Conservation (phyloP, 352 stramenopile genomes). For the Pythium rishiriense region DNA sequence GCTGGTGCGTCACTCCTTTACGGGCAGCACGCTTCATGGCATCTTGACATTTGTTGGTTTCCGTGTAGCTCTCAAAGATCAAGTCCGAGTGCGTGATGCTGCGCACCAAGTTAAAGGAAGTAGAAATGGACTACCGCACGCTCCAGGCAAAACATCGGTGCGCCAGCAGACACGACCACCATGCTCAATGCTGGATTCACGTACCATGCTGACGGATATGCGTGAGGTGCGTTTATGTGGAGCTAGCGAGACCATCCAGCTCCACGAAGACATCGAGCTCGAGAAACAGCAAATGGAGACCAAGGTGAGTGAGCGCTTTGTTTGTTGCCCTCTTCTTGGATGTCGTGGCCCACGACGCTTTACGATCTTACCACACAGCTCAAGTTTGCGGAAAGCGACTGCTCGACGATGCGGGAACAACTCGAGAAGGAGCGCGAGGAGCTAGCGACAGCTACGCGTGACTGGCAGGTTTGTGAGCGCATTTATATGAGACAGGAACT, state of each 20-base stretch:
- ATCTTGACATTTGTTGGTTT: neutral
- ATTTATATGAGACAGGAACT: too few relatives aligned
- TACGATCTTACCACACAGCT: conserved; percentile 31
- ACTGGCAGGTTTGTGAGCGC: conserved; percentile 43
- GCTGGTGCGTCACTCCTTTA: conserved; percentile 33
- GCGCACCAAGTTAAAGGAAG: conserved; percentile 74
- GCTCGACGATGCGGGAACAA: conserved; percentile 43
- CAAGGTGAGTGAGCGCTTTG: conserved; percentile 37
- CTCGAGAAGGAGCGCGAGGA: conserved; percentile 69
- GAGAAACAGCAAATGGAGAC: conserved; percentile 64
- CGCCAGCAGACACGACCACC: neutral
- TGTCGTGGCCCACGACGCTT: neutral
- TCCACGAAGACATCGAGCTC: conserved; percentile 68
- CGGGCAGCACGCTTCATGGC: neutral
- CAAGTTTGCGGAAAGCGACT: conserved; percentile 75
- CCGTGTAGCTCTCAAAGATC: conserved; percentile 44
- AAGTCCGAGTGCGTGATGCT: conserved; percentile 67
- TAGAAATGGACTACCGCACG: conserved; percentile 71
- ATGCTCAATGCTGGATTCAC: conserved; percentile 7
- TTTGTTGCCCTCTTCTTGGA: neutral
- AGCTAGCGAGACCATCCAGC: conserved; percentile 42
- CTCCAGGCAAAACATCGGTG: conserved; percentile 78
- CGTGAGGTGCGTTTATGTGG: neutral
- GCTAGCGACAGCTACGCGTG: conserved; percentile 31
- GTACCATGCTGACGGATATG: neutral